A percentile compares a stretch with the other conserved stretches of the same genome.
Conservation (phyloP, 2,329 filamentous ascomycete species). For the Trichoderma arundinaceum region DNA sequence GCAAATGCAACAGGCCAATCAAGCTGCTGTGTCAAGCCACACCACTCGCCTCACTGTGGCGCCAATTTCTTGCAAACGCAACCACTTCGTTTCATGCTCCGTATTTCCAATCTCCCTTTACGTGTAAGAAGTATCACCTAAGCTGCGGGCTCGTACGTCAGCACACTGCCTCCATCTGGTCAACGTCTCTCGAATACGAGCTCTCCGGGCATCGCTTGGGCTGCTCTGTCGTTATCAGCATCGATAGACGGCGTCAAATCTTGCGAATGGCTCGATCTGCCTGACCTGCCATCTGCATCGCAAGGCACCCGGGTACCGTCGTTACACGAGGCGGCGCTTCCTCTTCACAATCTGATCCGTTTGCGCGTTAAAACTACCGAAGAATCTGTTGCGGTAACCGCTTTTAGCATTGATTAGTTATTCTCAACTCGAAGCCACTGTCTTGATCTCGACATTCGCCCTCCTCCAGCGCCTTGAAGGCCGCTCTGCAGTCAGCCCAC, state of each 20-base stretch:
- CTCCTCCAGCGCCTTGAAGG: conserved; percentile 2
- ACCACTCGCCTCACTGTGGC: conserved; percentile 30
- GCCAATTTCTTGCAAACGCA: conserved; percentile 19
- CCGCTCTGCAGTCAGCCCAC: conserved; percentile 30
- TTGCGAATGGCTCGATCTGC: conserved; percentile 23
- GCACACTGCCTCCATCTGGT: no score
- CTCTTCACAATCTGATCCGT: neutral
- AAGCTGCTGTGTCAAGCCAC: conserved; percentile 10
- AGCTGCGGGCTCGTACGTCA: no score
- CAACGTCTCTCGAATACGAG: no score
- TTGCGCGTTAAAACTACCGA: neutral
- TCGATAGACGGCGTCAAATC: conserved; percentile 3
- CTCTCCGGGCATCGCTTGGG: conserved; percentile 19
- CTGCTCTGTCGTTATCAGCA: conserved; percentile 16
- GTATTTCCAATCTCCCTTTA: conserved; percentile 31
- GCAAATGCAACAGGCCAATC: neutral
- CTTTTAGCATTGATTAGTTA: neutral
- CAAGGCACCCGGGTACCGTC: neutral
- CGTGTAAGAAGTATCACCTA: neutral
- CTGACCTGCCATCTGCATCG: neutral
- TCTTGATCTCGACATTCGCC: neutral
- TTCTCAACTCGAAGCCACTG: neutral
- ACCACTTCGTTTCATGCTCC: conserved; percentile 30
- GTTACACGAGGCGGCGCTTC: neutral
- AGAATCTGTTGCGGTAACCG: neutral